Evolutionary conservation across 805 yeast genomes (phyloP).

Genomic region (Schwanniomyces sp.): DNA sequence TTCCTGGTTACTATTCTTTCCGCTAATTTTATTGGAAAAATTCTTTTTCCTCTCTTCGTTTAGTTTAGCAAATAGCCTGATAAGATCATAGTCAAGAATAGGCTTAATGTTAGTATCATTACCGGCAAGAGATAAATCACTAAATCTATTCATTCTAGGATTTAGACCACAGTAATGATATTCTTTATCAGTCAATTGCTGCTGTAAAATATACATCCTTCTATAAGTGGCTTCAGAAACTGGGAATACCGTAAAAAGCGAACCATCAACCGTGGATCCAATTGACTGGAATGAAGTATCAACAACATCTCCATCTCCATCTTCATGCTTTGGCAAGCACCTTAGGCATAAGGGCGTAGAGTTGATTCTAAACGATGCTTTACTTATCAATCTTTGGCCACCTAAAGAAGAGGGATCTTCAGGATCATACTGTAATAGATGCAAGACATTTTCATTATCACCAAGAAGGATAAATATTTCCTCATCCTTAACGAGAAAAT

Average conservation of each 20-base stretch:
- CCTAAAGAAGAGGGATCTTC: slow-evolving; percentile 81
- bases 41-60: slow-evolving; percentile 57
- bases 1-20: slow-evolving; percentile 57
- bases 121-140: slow-evolving; percentile 36
- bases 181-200: slow-evolving; percentile 79
- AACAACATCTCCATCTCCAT: slow-evolving; percentile 14
- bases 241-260: slow-evolving; percentile 72
- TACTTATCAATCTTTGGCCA: slow-evolving; percentile 73
- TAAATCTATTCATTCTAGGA: slow-evolving; percentile 64
- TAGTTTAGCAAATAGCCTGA: slow-evolving; percentile 52
- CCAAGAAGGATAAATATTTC: slow-evolving; percentile 66
- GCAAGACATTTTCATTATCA: slow-evolving; percentile 66
- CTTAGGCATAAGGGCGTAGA: slow-evolving; percentile 56
- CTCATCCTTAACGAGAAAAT: slow-evolving; percentile 70
- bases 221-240: slow-evolving; percentile 74
- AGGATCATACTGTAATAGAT: slow-evolving; percentile 83
- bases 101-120: slow-evolving; percentile 53
- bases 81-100: slow-evolving; percentile 60
- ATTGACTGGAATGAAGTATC: slow-evolving; percentile 54
- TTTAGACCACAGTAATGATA: slow-evolving; percentile 76
- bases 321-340: slow-evolving; percentile 38
- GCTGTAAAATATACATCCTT: slow-evolving; percentile 80
- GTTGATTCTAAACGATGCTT: slow-evolving; percentile 70
- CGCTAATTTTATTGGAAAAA: slow-evolving; percentile 54
- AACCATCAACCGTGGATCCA: slow-evolving; percentile 80